Conservation (phyloP, 208 protist genomes). For the Novymonas esmeraldas region DNA sequence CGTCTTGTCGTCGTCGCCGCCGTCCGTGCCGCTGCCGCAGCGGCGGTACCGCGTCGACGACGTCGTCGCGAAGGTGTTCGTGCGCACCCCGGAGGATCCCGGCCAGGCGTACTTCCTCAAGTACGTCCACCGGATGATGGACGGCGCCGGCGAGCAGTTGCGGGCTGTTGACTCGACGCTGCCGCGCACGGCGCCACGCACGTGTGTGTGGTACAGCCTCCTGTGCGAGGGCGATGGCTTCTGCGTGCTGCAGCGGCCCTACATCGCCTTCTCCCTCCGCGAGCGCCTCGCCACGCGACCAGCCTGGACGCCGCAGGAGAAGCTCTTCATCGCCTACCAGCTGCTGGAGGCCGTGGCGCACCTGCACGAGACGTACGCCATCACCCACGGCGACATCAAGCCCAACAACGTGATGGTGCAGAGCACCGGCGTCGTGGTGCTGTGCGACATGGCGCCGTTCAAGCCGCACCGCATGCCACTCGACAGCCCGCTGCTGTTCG, state of each 20-base stretch:
- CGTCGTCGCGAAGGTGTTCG: constrained; percentile 81
- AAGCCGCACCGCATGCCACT: constrained; percentile 72
- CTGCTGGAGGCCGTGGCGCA: constrained; percentile 67
- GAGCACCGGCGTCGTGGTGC: constrained; percentile 69
- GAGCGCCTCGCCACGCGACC: constrained; percentile 79
- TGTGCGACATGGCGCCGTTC: constrained; percentile 87
- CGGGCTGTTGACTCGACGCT: constrained; percentile 37
- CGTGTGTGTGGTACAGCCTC: constrained; percentile 32
- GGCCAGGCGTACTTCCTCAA: constrained; percentile 50
- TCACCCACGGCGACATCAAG: constrained; percentile 91
- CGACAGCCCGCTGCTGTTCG: constrained; percentile 78
- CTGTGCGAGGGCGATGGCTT: constrained; percentile 37
- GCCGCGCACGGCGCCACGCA: constrained; percentile 2
- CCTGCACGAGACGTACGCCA: constrained; percentile 77
- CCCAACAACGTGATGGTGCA: constrained; percentile 85
- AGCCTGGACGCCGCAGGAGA: constrained; percentile 38
- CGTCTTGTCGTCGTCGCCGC: not conserved
- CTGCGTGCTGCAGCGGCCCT: constrained; percentile 75
- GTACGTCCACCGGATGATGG: constrained; percentile 35
- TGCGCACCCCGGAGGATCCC: constrained; percentile 40
- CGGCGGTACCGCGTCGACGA: constrained; percentile 27
- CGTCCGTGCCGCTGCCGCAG: constrained; percentile 2
- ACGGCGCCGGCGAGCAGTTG: constrained; percentile 40
- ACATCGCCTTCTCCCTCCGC: constrained; percentile 70
- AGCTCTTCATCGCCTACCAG: constrained; percentile 76